Evolutionary conservation across 1,284 basidiomycete genomes (phyloP).

Genomic region (Sphaerobolus stellatus): DNA sequence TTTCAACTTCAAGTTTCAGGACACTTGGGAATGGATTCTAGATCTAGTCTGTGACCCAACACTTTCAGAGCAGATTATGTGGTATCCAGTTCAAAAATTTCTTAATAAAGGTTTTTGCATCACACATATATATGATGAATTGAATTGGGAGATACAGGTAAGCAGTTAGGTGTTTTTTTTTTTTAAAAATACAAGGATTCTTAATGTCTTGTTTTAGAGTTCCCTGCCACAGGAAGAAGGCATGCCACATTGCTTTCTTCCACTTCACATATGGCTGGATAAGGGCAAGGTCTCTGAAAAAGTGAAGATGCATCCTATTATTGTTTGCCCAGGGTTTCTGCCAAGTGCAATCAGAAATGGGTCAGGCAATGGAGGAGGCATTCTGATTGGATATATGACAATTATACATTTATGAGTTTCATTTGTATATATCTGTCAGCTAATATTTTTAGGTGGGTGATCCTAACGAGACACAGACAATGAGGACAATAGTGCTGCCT

Average conservation of each 20-base stretch:
- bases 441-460: conserved; percentile 14
- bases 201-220: background rate
- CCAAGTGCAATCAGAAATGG: conserved; percentile 28
- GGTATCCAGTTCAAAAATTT: background rate
- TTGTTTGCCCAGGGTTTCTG: conserved; percentile 23
- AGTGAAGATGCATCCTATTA: conserved; percentile 30
- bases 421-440: background rate
- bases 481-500: conserved; percentile 12
- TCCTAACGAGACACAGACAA: conserved; percentile 22
- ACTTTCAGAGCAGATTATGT: background rate
- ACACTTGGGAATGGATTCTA: background rate
- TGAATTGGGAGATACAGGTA: conserved; percentile 26
- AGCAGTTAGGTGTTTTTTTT: conserved; percentile 1
- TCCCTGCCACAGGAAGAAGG: conserved; percentile 9
- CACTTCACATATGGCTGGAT: conserved; percentile 33
- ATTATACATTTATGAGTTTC: conserved; percentile 18
- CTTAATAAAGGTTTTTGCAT: background rate
- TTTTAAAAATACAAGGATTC: background rate
- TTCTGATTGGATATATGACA: conserved; percentile 18
- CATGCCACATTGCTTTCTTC: conserved; percentile 25
- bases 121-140: conserved; percentile 25
- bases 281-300: conserved; percentile 26
- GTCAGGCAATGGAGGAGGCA: conserved; percentile 33
- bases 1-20: background rate
- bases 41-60: background rate